Base-by-base conservation (phyloP, 768 basidiomycete genomes). In the Guyanaporus albipodus region DNA sequence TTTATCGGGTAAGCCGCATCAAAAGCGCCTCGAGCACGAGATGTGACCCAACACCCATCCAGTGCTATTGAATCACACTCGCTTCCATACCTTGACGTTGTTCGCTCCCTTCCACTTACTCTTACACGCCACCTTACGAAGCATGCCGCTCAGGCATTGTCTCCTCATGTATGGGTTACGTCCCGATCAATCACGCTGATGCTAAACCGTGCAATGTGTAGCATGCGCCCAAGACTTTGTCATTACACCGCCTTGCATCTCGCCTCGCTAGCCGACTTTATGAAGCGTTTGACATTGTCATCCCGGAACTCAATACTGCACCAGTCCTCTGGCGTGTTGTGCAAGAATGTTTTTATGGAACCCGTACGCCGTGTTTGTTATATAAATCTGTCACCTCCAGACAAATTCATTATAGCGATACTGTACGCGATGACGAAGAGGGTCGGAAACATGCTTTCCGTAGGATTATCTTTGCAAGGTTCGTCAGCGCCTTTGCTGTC, bases 251-350 rank as follows among this genome's bases (percentile, higher is more conserved):
- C n/a, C 63, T 82, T 2, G 67, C 79, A 19, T 79, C 85, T 14
- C 74, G 78, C 22, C 68, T 94, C 18, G 87, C 84, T 6, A 77
- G 74, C 50, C 71, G 67, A 42, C 57, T 88, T 51, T 66, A 80
- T 45, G 58, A 65, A 15, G 58, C 62, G 2, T 88, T 82, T 62
- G 77, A 75, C 17, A 67, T 93, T 14, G 61, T 65, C 40, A 80
- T 82, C 6, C 90, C 92, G 5, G 87, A 89, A 59, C 67, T 75
- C 52, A 95, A 94, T 60, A 76, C 76, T 3, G 80, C 81, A 8
- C 85, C 86, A 2, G 66, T 92, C 17, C 72, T 92, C 28, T 95
- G 91, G 91, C 75, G 87, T 14, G 72, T 82, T 2, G 74, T 85
- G 18, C 62, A 57, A 31, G 75, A 80, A 46, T 71, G 73, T 11